These are phyloP conservation scores for Phaeosphaeriaceae sp. DNA, from an alignment of 2,329 filamentous ascomycete genomes.

Conservation along the genomic window DNA sequence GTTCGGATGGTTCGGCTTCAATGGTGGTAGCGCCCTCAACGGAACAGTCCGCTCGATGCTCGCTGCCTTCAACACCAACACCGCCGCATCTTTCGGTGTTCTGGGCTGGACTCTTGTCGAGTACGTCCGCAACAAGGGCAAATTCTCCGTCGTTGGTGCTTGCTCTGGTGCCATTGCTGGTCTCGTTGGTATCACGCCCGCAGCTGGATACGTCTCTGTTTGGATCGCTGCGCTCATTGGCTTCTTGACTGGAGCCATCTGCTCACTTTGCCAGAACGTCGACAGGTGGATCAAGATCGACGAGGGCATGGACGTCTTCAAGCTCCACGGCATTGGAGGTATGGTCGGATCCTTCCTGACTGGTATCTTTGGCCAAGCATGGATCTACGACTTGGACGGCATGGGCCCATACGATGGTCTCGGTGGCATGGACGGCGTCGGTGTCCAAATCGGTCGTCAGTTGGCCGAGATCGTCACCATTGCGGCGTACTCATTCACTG, in stretches of 20 bases:
- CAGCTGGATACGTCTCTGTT: slow-evolving; percentile 60
- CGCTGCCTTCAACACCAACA: slow-evolving; percentile 65
- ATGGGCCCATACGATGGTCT: slow-evolving; percentile 51
- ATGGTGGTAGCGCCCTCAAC: slow-evolving; percentile 61
- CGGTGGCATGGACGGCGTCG: slow-evolving; percentile 62
- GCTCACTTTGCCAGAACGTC: slow-evolving; percentile 58
- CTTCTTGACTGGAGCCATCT: slow-evolving; percentile 61
- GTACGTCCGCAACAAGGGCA: slow-evolving; percentile 59
- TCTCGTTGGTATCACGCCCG: slow-evolving; percentile 67
- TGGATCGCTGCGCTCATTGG: slow-evolving; percentile 65
- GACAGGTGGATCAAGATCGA: slow-evolving; percentile 64
- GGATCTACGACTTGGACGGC: slow-evolving; percentile 60
- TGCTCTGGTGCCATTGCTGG: slow-evolving; percentile 66
- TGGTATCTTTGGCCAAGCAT: slow-evolving; percentile 62
- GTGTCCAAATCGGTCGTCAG: slow-evolving; percentile 63
- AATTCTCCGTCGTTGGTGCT: slow-evolving; percentile 63
- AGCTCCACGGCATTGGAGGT: slow-evolving; percentile 64
- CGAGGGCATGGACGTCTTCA: slow-evolving; percentile 67
- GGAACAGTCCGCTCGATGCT: slow-evolving; percentile 60
- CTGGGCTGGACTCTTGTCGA: slow-evolving; percentile 63
- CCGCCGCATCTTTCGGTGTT: slow-evolving; percentile 61
- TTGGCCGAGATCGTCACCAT: slow-evolving; percentile 64
- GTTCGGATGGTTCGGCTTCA: slow-evolving; percentile 69
- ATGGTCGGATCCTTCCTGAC: slow-evolving; percentile 66
- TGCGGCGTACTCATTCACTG: slow-evolving; percentile 60